Evolutionary conservation across 2,329 filamentous ascomycete genomes (phyloP).

Genomic region (Venturia oleaginea): DNA sequence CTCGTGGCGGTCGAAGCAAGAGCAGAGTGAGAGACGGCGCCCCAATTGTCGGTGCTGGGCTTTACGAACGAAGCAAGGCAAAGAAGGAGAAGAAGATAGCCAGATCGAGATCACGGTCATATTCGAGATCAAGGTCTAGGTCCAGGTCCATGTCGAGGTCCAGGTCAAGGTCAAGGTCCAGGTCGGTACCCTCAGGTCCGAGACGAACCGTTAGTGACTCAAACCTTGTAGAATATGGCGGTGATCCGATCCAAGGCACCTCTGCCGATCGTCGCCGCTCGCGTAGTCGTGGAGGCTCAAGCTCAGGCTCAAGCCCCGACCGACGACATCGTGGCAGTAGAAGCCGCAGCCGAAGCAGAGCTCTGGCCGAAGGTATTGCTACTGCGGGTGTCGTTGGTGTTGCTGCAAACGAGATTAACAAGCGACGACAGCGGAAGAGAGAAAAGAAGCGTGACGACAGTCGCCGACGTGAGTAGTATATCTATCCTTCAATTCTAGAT

Average conservation of each 20-base stretch:
- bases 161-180: conserved; percentile 33
- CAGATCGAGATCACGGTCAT: conserved; percentile 23
- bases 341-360: conserved; percentile 41
- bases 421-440: conserved; percentile 48
- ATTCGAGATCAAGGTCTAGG: conserved; percentile 37
- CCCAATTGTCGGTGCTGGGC: conserved; percentile 50
- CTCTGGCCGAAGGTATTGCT: conserved; percentile 46
- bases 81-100: conserved; percentile 38
- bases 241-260: conserved; percentile 51
- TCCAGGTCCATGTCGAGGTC: conserved; percentile 36
- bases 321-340: conserved; percentile 25
- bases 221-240: conserved; percentile 55
- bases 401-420: conserved; percentile 48
- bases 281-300: conserved; percentile 8
- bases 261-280: conserved; percentile 30
- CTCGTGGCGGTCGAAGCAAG: conserved; percentile 45
- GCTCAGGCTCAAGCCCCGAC: conserved; percentile 13
- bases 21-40: conserved; percentile 48
- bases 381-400: conserved; percentile 49
- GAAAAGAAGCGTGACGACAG: conserved; percentile 41
- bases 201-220: conserved; percentile 38
- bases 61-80: conserved; percentile 55
- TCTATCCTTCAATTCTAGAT: neutral
- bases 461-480: conserved; percentile 31
- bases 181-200: conserved; percentile 36